These are phyloP conservation scores for Helenozyma rhizophorensis DNA, from an alignment of 805 yeast genomes.

Conservation along the genomic window DNA sequence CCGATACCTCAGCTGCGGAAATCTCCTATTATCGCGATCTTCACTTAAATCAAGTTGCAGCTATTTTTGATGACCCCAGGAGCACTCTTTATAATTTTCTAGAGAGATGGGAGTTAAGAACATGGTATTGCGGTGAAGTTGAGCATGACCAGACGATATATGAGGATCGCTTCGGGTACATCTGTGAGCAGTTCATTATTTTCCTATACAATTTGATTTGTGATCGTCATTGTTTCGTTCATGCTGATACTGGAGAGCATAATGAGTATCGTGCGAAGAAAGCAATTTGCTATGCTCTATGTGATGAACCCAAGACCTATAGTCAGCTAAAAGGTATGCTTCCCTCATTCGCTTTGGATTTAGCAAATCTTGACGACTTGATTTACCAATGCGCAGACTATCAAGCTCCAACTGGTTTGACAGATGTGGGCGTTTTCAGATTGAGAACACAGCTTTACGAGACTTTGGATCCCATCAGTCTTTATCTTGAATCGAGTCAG, in stretches of 20 bases:
- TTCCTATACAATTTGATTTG: slow-evolving; percentile 44
- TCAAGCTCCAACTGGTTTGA: slow-evolving; percentile 54
- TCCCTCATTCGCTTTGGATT: slow-evolving; percentile 19
- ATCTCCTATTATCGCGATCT: slow-evolving; percentile 40
- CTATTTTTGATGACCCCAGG: slow-evolving; percentile 35
- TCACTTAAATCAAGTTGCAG: slow-evolving; percentile 42
- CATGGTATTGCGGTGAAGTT: slow-evolving; percentile 42
- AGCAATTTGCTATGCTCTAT: slow-evolving; percentile 47
- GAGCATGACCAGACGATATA: slow-evolving; percentile 34
- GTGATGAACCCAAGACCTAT: slow-evolving; percentile 39
- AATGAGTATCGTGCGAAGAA: slow-evolving; percentile 27
- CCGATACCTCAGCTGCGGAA: slow-evolving; percentile 38
- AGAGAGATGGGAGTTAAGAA: slow-evolving; percentile 54
- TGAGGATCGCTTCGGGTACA: slow-evolving; percentile 44
- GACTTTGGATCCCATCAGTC: slow-evolving; percentile 51
- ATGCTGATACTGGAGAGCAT: slow-evolving; percentile 21
- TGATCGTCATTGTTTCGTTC: slow-evolving; percentile 27
- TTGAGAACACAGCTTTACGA: slow-evolving; percentile 53
- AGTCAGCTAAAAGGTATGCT: slow-evolving; percentile 22
- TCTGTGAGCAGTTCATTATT: slow-evolving; percentile 39
- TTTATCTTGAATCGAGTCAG: slow-evolving; percentile 32
- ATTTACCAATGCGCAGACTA: slow-evolving; percentile 62
- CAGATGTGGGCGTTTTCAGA: slow-evolving; percentile 61
- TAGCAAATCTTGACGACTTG: slow-evolving; percentile 41
- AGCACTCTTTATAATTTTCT: slow-evolving; percentile 34